These are phyloP conservation scores for Vigna unguiculata DNA, from an alignment of 306 rosid genomes.

Conservation along the genomic window DNA sequence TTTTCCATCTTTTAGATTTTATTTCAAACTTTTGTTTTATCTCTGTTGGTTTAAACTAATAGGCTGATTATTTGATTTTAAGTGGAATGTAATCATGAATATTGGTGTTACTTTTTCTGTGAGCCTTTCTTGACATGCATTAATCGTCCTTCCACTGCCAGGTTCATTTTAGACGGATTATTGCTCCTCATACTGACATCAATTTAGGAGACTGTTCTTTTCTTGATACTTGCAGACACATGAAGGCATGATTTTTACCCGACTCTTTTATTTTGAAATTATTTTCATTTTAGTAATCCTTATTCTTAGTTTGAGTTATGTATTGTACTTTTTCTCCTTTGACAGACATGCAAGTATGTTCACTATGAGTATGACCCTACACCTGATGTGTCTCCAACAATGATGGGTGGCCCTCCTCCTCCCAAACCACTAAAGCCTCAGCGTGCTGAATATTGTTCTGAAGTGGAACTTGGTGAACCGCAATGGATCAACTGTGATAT, in stretches of 20 bases:
- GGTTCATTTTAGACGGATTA: conserved; percentile 97
- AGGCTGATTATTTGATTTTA: conserved; percentile 13
- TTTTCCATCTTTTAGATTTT: conserved; percentile 15
- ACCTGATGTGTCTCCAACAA: conserved; percentile 76
- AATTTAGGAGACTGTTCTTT: conserved; percentile 97
- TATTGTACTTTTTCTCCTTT: conserved; percentile 43
- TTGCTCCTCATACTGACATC: conserved; percentile 95
- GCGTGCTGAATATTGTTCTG: conserved; percentile 99
- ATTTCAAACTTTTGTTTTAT: background rate
- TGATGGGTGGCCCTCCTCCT: conserved; percentile 71
- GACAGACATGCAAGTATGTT: conserved; percentile 94
- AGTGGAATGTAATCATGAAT: background rate
- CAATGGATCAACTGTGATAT: conserved; percentile 99
- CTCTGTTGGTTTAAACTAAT: conserved; percentile 25
- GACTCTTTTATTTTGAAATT: conserved; percentile 6
- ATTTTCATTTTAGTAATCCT: conserved; percentile 16
- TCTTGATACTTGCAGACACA: conserved; percentile 97
- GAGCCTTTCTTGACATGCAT: conserved; percentile 17
- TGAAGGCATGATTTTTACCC: conserved; percentile 75
- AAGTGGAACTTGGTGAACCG: conserved; percentile 96
- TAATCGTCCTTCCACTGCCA: conserved; percentile 50
- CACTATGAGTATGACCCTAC: conserved; percentile 95
- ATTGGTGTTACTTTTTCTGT: background rate
- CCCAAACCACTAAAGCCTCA: conserved; percentile 74
- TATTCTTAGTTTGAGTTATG: conserved; percentile 21